These are phyloP conservation scores for Tothia fuscella DNA, from an alignment of 2,329 filamentous ascomycete species.

Conservation along the genomic window DNA sequence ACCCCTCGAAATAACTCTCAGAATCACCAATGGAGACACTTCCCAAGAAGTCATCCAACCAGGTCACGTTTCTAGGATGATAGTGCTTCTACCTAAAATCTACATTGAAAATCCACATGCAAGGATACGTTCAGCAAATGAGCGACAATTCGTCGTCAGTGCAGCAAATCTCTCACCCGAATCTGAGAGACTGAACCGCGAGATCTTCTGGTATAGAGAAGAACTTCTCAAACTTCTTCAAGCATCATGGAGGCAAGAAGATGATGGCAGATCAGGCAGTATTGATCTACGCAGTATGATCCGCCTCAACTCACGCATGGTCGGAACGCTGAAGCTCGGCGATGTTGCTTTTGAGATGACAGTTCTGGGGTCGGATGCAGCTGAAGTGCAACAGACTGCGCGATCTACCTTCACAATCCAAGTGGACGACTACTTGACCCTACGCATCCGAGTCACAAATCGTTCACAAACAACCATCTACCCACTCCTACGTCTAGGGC, in stretches of 20 bases:
- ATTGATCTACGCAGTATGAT: slow-evolving; percentile 64
- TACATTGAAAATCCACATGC: slow-evolving; percentile 67
- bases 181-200: slow-evolving; percentile 61
- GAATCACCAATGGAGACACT: slow-evolving; percentile 26
- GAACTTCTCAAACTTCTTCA: slow-evolving; percentile 59
- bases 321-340: slow-evolving; percentile 70
- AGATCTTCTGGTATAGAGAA: slow-evolving; percentile 87
- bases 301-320: slow-evolving; percentile 63
- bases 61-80: slow-evolving; percentile 56
- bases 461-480: slow-evolving; percentile 55
- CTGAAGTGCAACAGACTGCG: slow-evolving; percentile 27
- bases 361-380: slow-evolving; percentile 2
- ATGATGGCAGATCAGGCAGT: slow-evolving; percentile 38
- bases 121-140: slow-evolving; percentile 65
- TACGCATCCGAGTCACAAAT: slow-evolving; percentile 64
- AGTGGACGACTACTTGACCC: slow-evolving; percentile 54
- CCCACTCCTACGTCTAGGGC: slow-evolving; percentile 64
- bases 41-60: slow-evolving; percentile 34
- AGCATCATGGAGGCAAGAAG: slow-evolving; percentile 59
- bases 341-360: slow-evolving; percentile 41
- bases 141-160: slow-evolving; percentile 87
- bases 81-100: slow-evolving; percentile 63
- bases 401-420: slow-evolving; percentile 35
- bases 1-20: slow-evolving; percentile 55
- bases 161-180: slow-evolving; percentile 67